A percentile compares a stretch with the other conserved stretches of the same genome.
Evolutionary conservation across 1,139 yeast species (phyloP).

Genomic region (Maudiozyma humilis): DNA sequence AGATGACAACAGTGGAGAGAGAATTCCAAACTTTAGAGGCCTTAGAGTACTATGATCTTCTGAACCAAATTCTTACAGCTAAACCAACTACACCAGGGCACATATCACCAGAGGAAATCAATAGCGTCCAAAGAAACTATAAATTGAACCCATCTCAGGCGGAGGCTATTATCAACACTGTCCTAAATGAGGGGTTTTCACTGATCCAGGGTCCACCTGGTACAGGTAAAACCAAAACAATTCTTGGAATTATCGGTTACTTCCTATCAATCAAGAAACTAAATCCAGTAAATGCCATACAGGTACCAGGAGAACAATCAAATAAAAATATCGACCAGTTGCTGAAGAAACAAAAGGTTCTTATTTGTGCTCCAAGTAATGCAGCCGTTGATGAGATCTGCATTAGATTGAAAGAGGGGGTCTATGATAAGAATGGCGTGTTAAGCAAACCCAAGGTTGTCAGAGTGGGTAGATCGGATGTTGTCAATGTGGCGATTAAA

Average conservation of each 20-base stretch:
- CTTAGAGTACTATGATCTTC: constrained; percentile 68
- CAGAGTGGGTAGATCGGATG: constrained; percentile 88
- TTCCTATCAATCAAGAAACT: constrained; percentile 41
- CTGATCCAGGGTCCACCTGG: constrained; percentile 97
- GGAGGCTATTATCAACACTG: constrained; percentile 70
- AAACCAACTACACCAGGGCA: constrained; percentile 40
- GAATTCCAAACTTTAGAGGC: constrained; percentile 82
- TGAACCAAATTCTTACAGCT: constrained; percentile 56
- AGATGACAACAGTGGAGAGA: constrained; percentile 86
- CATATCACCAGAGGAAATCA: constrained; percentile 33
- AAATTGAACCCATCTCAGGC: constrained; percentile 85
- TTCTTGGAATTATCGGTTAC: constrained; percentile 82
- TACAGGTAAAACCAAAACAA: constrained; percentile 96
- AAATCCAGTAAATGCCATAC: constrained; percentile 23
- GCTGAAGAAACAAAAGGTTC: constrained; percentile 43
- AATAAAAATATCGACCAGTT: constrained; percentile 19
- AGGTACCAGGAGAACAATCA: constrained; percentile 17
- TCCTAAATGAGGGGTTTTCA: constrained; percentile 64
- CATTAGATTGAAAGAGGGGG: constrained; percentile 72
- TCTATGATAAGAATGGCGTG: constrained; percentile 51
- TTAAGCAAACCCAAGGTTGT: constrained; percentile 61
- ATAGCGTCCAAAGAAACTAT: constrained; percentile 40
- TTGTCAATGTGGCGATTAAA: constrained; percentile 71
- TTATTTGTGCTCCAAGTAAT: constrained; percentile 96
- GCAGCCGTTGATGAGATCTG: constrained; percentile 98